phyloP scores from a whole-genome alignment of 192 early-diverging fungal species.

The Linnemannia zychae region DNA sequence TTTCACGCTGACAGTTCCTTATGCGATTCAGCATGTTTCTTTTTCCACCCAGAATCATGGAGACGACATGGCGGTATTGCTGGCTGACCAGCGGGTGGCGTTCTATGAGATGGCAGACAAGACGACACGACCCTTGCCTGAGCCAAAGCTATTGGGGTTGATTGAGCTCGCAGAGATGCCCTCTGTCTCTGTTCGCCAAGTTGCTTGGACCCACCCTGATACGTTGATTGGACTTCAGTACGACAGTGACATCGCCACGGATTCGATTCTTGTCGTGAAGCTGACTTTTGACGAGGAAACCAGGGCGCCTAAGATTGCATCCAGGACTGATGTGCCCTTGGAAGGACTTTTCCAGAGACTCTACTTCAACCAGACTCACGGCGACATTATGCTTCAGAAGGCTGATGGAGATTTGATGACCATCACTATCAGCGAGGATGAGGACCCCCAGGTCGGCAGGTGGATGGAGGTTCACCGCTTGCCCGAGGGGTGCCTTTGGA shows the following conservation, averaged over 20 bases:
- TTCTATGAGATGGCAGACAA: slow-evolving; percentile 54
- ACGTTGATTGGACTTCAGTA: slow-evolving; percentile 70
- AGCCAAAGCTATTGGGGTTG: slow-evolving; percentile 47
- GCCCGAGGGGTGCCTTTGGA: slow-evolving; percentile 58
- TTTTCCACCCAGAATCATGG: slow-evolving; percentile 74
- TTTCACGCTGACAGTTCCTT: slow-evolving; percentile 52
- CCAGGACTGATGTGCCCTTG: slow-evolving; percentile 29
- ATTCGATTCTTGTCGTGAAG: slow-evolving; percentile 58
- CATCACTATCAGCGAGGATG: slow-evolving; percentile 18
- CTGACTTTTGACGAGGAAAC: slow-evolving; percentile 51
- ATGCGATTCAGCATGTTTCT: slow-evolving; percentile 68
- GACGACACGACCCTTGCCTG: slow-evolving; percentile 31
- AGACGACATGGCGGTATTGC: slow-evolving; percentile 80
- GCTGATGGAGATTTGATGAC: slow-evolving; percentile 33
- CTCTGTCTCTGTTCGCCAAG: slow-evolving; percentile 67
- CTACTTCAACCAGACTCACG: slow-evolving; percentile 52
- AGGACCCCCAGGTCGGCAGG: slow-evolving; percentile 31
- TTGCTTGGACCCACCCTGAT: slow-evolving; percentile 71
- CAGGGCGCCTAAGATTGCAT: slow-evolving; percentile 32
- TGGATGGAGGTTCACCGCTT: slow-evolving; percentile 41
- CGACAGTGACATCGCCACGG: slow-evolving; percentile 48
- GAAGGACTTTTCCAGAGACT: slow-evolving; percentile 54
- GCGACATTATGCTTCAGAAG: slow-evolving; percentile 49
- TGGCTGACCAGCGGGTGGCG: slow-evolving; percentile 66
- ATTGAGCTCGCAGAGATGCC: slow-evolving; percentile 50